These are phyloP conservation scores for Nemania sp. DNA, from an alignment of 2,329 filamentous ascomycete genomes.

Conservation along the genomic window DNA sequence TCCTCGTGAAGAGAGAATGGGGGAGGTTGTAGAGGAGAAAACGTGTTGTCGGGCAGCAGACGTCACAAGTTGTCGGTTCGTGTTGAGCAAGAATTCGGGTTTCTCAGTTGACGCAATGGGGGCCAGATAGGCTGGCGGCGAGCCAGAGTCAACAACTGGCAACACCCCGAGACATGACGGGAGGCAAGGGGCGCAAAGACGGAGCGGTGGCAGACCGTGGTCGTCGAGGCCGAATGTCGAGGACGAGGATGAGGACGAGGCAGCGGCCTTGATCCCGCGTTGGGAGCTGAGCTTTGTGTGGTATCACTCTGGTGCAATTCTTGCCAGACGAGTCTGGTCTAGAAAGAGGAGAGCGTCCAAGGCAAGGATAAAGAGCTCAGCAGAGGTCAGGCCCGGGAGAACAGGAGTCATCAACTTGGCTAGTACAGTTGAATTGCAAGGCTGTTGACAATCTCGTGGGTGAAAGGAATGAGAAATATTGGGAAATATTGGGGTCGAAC, in stretches of 20 bases:
- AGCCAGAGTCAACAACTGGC: conserved; percentile 47
- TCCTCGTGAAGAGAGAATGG: conserved; percentile 22
- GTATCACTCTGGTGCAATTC: conserved; percentile 20
- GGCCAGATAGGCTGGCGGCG: conserved; percentile 44
- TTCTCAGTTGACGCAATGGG: conserved; percentile 35
- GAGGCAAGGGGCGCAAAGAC: conserved; percentile 33
- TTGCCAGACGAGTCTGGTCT: conserved; percentile 8
- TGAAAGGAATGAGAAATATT: conserved; percentile 2
- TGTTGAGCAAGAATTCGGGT: conserved; percentile 28
- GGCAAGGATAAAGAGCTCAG: background rate
- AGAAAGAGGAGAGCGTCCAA: conserved; percentile 28
- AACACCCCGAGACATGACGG: conserved; percentile 46
- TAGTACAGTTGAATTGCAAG: conserved; percentile 6
- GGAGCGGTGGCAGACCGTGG: conserved; percentile 20
- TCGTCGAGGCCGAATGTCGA: conserved; percentile 32
- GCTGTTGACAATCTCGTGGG: background rate
- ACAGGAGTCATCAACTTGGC: conserved; percentile 4
- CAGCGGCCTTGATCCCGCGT: conserved; percentile 30
- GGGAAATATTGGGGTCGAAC: background rate
- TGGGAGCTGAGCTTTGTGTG: conserved; percentile 23
- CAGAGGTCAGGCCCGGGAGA: background rate
- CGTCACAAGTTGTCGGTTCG: conserved; percentile 22
- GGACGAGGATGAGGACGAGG: conserved; percentile 34
- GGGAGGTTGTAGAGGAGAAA: conserved; percentile 29
- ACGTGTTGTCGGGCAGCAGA: conserved; percentile 35